Evolutionary conservation across 2,329 filamentous ascomycete genomes (phyloP), one percentile per base, ranked within the genome.

Genomic region (Clarireedia homoeocarpa): DNA sequence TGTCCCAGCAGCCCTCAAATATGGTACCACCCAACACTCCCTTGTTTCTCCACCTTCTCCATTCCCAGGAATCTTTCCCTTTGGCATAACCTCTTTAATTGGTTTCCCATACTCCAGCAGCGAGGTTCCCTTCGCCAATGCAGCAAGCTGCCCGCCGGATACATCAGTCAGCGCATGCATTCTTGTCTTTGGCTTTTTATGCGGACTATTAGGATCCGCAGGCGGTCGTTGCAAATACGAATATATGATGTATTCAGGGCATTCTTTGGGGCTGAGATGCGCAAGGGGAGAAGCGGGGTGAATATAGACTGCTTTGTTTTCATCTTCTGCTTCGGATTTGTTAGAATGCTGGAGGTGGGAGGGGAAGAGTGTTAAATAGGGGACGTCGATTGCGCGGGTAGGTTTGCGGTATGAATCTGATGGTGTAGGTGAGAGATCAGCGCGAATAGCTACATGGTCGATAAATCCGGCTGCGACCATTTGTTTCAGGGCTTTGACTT

Each of bases 381-480:
- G 88, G 2, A 97, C 88, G 63, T 97, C 91, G 61, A 94, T 95
- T 1, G 91, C 88, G n/a, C 91, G 83, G 51, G 83, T 84, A 0
- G 91, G 89, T 59, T 88, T 89, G 17, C 86, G 78, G 47, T 77
- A 72, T 53, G 79, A 72, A 59, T 86, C 83, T 0, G 85, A 84
- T 0, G 89, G 88, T 12, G 78, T 79, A 0, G 90, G 89, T 0
- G 89, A 79, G n/a, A 90, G 76, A 70, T 99, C 92, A 4, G 89
- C 89, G 58, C 94, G 88, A 63, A 97, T 91, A 47, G 94, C 94
- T 42, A 99, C 81, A 63, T 96, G 88, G 71, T 99, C 94, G 66
- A 97, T 84, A 73, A 96, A 97, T 1, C 92, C 94, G 0, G 90
- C 87, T 0, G 92, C 89, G 23, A 89, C 84, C 73, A 97, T 95